These are phyloP conservation scores for Aspergillus biplanus DNA, from an alignment of 495 filamentous ascomycete genomes.

Conservation along the genomic window DNA sequence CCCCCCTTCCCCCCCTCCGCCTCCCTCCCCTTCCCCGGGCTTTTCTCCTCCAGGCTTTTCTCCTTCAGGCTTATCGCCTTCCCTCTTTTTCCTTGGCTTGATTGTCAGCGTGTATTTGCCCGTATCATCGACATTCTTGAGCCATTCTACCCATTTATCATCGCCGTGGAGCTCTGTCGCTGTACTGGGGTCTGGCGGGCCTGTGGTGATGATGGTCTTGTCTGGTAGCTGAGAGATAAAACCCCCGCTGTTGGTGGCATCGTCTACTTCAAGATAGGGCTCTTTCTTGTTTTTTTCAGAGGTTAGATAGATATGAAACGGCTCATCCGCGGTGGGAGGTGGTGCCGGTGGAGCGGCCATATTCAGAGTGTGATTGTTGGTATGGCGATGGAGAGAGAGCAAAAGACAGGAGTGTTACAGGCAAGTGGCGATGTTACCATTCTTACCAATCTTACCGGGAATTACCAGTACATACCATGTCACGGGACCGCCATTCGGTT, in stretches of 20 bases:
- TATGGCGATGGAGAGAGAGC: background rate
- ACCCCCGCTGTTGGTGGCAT: background rate
- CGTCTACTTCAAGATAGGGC: background rate
- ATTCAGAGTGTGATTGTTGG: background rate
- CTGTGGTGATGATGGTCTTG: background rate
- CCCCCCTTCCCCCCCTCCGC: too few species aligned
- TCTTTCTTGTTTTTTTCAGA: background rate
- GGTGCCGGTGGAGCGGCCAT: background rate
- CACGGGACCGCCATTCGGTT: background rate
- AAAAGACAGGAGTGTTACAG: background rate
- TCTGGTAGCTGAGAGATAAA: background rate
- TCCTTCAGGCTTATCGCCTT: too few species aligned
- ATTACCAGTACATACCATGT: background rate
- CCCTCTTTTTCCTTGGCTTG: background rate
- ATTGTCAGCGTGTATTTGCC: background rate
- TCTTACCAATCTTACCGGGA: background rate
- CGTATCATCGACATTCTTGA: background rate
- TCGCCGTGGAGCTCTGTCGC: background rate
- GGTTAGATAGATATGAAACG: background rate
- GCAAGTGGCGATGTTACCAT: background rate
- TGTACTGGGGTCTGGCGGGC: background rate
- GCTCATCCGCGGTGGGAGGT: background rate
- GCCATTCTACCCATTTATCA: background rate
- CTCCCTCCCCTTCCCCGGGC: background rate
- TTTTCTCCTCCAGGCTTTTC: too few species aligned